Conservation (phyloP, 176 grass and related monocot genomes). For the Oryza nivara region DNA sequence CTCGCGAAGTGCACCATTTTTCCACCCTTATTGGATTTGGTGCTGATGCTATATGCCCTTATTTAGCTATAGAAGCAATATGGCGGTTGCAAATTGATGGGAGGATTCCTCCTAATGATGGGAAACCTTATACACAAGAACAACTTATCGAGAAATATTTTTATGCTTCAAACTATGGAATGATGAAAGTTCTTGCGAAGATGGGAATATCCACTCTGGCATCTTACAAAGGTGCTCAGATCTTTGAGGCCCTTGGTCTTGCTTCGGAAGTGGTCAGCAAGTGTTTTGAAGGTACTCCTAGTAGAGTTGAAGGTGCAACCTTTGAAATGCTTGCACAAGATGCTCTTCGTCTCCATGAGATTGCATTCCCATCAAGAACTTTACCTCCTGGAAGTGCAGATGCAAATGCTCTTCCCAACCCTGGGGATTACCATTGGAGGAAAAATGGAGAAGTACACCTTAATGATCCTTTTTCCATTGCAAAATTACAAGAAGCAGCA, state of each 20-base stretch:
- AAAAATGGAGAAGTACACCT: slow-evolving; percentile 70
- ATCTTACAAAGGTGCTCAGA: slow-evolving; percentile 84
- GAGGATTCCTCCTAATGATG: slow-evolving; percentile 53
- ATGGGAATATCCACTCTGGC: slow-evolving; percentile 81
- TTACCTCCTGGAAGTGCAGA: slow-evolving; percentile 63
- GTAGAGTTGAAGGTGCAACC: slow-evolving; percentile 59
- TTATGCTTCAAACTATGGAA: slow-evolving; percentile 57
- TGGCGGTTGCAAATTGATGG: slow-evolving; percentile 61
- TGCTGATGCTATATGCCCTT: slow-evolving; percentile 68
- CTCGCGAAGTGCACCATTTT: slow-evolving; percentile 75
- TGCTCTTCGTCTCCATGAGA: slow-evolving; percentile 54
- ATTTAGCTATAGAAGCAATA: slow-evolving; percentile 67
- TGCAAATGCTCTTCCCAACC: slow-evolving; percentile 55
- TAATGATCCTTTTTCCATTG: slow-evolving; percentile 64
- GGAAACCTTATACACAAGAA: slow-evolving; percentile 25
- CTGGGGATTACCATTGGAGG: slow-evolving; percentile 62
- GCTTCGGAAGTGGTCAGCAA: slow-evolving; percentile 61
- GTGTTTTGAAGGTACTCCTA: slow-evolving; percentile 70
- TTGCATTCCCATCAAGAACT: slow-evolving; percentile 53
- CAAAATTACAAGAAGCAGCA: slow-evolving; percentile 67
- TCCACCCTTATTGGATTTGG: slow-evolving; percentile 66
- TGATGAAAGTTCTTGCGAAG: slow-evolving; percentile 81
- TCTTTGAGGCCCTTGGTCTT: slow-evolving; percentile 76
- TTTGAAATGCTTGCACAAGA: slow-evolving; percentile 65
- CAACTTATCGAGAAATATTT: slow-evolving; percentile 56